phyloP scores from a whole-genome alignment of 73 alveolate genomes.

The Loxodes magnus region DNA sequence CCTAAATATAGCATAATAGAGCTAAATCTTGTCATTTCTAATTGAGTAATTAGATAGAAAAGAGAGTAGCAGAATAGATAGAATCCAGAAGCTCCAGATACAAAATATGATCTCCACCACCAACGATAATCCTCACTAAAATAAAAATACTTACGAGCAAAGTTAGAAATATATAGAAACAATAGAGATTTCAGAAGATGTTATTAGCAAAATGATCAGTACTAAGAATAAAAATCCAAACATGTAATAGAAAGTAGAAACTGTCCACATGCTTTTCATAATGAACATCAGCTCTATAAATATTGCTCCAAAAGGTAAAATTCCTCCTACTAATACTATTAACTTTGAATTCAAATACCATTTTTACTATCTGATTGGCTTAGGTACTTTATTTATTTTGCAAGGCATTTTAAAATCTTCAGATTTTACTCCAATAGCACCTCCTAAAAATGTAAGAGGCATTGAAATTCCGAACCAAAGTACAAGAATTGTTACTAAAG shows the following conservation, averaged over 20 bases:
- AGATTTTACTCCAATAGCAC: constrained; percentile 15
- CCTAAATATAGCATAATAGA: constrained; percentile 20
- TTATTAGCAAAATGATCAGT: constrained; percentile 8
- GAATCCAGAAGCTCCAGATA: constrained; percentile 26
- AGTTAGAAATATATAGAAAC: constrained; percentile 12
- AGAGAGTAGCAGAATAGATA: constrained; percentile 16
- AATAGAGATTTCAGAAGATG: constrained; percentile 25
- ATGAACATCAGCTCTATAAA: constrained; percentile 23
- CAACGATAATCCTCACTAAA: constrained; percentile 21
- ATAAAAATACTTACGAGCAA: constrained; percentile 3
- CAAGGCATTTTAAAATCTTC: constrained; percentile 7
- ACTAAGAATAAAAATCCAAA: constrained; percentile 20
- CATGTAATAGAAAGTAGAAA: constrained; percentile 9
- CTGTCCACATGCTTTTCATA: constrained; percentile 18
- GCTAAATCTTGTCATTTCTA: constrained; percentile 12
- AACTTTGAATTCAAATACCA: background rate
- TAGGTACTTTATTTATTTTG: constrained; percentile 10
- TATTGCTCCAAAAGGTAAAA: constrained; percentile 24
- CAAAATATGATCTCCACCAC: constrained; percentile 24
- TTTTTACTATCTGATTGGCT: constrained; percentile 11
- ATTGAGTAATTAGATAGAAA: background rate
- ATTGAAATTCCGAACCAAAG: constrained; percentile 24
- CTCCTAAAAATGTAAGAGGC: constrained; percentile 20
- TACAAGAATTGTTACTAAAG: constrained; percentile 5
- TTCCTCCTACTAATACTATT: constrained; percentile 14